Conservation (phyloP, 495 filamentous ascomycete species). For the Pseudoneurospora amorphoporcata region DNA sequence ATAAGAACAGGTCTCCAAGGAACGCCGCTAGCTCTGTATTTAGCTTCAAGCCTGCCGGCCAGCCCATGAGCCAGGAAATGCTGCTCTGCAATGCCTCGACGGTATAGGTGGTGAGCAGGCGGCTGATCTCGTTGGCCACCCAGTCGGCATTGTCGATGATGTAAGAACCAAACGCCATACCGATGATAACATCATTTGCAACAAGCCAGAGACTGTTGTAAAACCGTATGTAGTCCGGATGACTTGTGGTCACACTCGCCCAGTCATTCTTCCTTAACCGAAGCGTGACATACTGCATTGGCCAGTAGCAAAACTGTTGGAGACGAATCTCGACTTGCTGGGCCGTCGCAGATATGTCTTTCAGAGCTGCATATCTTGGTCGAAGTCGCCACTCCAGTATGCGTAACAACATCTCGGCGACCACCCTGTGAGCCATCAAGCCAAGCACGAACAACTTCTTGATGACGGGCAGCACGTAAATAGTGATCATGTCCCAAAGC, state of each 20-base stretch:
- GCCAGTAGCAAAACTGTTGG: constrained; percentile 99
- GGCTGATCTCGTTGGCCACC: constrained; percentile 75
- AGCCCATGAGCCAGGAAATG: constrained; percentile 93
- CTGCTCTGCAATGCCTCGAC: constrained; percentile 81
- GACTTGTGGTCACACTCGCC: constrained; percentile 89
- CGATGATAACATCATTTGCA: constrained; percentile 97
- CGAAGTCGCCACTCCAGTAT: constrained; percentile 81
- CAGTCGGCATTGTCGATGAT: constrained; percentile 89
- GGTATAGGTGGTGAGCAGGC: constrained; percentile 68
- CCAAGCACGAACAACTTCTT: constrained; percentile 62
- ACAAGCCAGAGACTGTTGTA: constrained; percentile 99
- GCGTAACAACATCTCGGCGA: constrained; percentile 69
- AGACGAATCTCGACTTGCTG: constrained; percentile 97
- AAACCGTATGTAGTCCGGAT: constrained; percentile 98
- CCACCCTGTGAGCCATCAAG: constrained; percentile 68
- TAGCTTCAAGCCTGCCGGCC: constrained; percentile 95
- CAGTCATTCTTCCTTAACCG: constrained; percentile 83
- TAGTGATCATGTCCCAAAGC: constrained; percentile 58
- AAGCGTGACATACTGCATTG: constrained; percentile 87
- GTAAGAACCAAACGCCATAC: constrained; percentile 89
- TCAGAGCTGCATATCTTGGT: constrained; percentile 73
- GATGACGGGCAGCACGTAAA: constrained; percentile 71
- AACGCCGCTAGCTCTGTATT: constrained; percentile 92
- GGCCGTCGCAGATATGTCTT: constrained; percentile 94
- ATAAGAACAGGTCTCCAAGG: constrained; percentile 86